Base-by-base conservation (phyloP, 768 basidiomycete species). In the Boletus bicolor region DNA sequence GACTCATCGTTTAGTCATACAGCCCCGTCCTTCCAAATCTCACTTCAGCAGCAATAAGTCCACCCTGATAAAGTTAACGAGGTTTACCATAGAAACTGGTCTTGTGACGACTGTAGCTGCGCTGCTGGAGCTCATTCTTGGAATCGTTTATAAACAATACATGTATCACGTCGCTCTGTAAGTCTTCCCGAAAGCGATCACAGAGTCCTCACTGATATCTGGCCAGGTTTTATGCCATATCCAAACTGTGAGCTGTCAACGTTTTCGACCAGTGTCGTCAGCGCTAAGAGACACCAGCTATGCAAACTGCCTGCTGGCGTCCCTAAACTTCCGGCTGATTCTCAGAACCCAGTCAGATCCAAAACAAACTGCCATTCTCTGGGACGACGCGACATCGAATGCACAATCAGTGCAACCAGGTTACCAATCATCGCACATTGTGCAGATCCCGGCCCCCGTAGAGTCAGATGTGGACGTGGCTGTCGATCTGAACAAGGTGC, bases 61-160 rank as follows among this genome's bases (percentile, higher is more conserved):
- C 3, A 43, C 21, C 5, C 17, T 63, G 7, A 24, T 36, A 35
- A 58, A 53, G 28, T 32, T 67, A 8, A 68, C 58, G 2, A 66
- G 38, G 45, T 42, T 68, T 10, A 62, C 65, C n/a, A 48, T 67
- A 14, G 66, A 69, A 34, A 69, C 65, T 0, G 68, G 68, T 3
- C 51, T 61, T 12, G 48, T 67, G 15, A 69, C 67, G 11, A 55
- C 65, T 7, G 39, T 45, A 3, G 57, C 67, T 2, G 58, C 57
- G 0, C 47, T 67, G 12, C 14, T 61, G 1, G 66, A 69, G 37
- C 48, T 67, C 3, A 32, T 62, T 8, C 44, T 69, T 9, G 62
- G 51, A 4, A 10, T 53, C 3, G 44, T 45, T 35, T 68, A 10
- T 32, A 34, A 5, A 4, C 1, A 49, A 0, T 8, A 39, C 0